Base-by-base conservation (phyloP, 257 asterid species). In the Fraxinus cuspidata region DNA sequence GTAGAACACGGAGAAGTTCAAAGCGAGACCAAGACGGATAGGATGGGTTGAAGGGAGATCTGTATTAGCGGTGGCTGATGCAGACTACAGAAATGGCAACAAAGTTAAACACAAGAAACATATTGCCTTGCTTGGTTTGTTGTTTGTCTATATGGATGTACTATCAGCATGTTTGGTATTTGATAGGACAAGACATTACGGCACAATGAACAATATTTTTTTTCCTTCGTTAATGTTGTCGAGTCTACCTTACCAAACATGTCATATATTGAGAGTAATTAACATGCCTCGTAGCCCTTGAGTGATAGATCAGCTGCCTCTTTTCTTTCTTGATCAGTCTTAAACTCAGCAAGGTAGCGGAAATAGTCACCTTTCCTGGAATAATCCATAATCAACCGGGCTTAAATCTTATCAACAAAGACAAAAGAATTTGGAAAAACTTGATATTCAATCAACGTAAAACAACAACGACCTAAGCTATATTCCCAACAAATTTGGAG, bases 11-110 rank as follows among this genome's bases (percentile, higher is more conserved):
- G 98, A 93, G 83, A 90, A 93, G 87, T 91, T 93, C 89, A 93
- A 86, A 69, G 98, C 98, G 79, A 91, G 96, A 51, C 98, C 98
- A 72, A 93, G 97, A 7, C 97, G 93, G 63, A 93, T 93, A 35
- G 98, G 98, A 79, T 94, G 98, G 66, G 98, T 94, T 12, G 98
- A 91, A 15, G 93, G 92, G 44, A 94, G 97, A 40, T 93, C 97
- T 16, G 96, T 86, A 74, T 71, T 87, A 73, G 97, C 97, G 71
- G 84, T 79, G 5, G 85, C 79, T 21, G 96, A 81, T 68, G 97
- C 97, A 78, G 92, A 92, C 97, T 92, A 76, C 82, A 83, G 18
- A 34, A 31, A 49, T 56, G 74, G 32, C 18, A 51, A 74, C 60
- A 70, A 56, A 71, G 67, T 51, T 64, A 82, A 70, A 47, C 47